phyloP scores from a whole-genome alignment of 306 rosid genomes.

The Quillaja saponaria region DNA sequence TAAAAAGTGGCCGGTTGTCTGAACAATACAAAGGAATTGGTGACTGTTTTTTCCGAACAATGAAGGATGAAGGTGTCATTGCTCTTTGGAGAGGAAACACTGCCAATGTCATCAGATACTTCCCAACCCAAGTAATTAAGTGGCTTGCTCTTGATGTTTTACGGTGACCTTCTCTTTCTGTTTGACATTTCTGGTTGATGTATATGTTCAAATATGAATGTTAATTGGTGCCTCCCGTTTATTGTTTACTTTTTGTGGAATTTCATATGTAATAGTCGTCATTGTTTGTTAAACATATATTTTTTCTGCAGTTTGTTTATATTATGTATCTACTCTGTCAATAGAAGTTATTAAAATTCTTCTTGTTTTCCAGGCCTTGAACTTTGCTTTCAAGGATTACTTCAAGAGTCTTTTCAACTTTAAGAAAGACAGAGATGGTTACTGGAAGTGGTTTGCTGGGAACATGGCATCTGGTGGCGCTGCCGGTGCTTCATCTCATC shows the following conservation, averaged over 20 bases:
- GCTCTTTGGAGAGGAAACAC: slow-evolving; percentile 92
- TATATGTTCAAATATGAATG: too few relatives aligned
- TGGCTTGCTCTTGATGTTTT: slow-evolving; percentile 26
- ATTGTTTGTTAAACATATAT: too few relatives aligned
- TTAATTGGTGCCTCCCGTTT: too few relatives aligned
- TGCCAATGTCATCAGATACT: slow-evolving; percentile 89
- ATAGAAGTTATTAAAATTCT: neutral
- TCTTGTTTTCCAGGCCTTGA: slow-evolving; percentile 61
- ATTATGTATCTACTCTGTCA: neutral
- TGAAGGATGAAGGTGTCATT: slow-evolving; percentile 77
- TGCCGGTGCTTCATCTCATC: slow-evolving; percentile 84
- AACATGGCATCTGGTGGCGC: slow-evolving; percentile 89
- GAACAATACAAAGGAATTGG: slow-evolving; percentile 79
- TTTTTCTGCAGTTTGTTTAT: neutral
- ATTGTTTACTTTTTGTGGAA: too few relatives aligned
- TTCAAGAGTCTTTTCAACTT: slow-evolving; percentile 87
- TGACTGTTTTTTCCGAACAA: slow-evolving; percentile 80
- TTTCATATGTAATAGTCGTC: too few relatives aligned
- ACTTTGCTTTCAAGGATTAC: slow-evolving; percentile 91
- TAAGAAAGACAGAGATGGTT: slow-evolving; percentile 82
- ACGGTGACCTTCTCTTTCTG: too few relatives aligned
- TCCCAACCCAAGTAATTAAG: slow-evolving; percentile 85
- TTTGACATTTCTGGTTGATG: too few relatives aligned
- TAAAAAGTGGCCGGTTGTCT: slow-evolving; percentile 72
- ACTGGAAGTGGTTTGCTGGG: slow-evolving; percentile 97